Evolutionary conservation across 306 rosid genomes (phyloP).

Genomic region (Fragaria ananassa): DNA sequence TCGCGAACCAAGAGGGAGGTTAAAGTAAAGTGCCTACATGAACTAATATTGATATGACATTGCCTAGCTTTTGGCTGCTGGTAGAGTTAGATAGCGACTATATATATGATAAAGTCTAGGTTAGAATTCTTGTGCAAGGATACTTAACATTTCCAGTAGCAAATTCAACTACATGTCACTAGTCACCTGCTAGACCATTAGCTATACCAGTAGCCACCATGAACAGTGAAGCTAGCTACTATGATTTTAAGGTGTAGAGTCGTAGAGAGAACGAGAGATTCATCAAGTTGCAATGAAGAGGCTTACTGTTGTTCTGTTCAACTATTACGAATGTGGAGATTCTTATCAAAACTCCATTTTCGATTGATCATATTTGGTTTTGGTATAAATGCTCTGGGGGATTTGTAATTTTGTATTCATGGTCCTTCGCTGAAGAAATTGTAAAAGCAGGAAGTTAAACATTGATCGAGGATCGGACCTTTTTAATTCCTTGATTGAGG

Average conservation of each 20-base stretch:
- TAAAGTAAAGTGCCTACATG: too few relatives aligned
- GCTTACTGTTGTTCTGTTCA: too few relatives aligned
- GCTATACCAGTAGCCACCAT: neutral
- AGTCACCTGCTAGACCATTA: neutral
- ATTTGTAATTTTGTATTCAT: neutral
- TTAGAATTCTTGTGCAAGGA: constrained; percentile 19
- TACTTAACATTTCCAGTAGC: constrained; percentile 27
- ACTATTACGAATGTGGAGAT: too few relatives aligned
- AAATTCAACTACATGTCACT: constrained; percentile 10
- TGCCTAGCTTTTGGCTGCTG: neutral
- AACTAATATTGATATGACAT: neutral
- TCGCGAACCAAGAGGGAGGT: neutral
- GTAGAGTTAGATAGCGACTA: neutral
- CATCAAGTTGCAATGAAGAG: too few relatives aligned
- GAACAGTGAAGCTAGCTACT: neutral
- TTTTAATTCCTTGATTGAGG: neutral
- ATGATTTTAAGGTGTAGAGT: neutral
- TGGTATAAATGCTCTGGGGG: neutral
- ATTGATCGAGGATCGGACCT: neutral
- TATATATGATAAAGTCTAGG: neutral
- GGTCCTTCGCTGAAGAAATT: neutral
- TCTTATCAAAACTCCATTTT: neutral
- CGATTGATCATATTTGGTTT: neutral
- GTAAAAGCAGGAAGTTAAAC: neutral
- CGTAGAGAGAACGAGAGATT: too few relatives aligned